A percentile compares a stretch with the other conserved stretches of the same genome.
Evolutionary conservation across 2,329 filamentous ascomycete genomes (phyloP).

Genomic region (Colletotrichum limetticola): DNA sequence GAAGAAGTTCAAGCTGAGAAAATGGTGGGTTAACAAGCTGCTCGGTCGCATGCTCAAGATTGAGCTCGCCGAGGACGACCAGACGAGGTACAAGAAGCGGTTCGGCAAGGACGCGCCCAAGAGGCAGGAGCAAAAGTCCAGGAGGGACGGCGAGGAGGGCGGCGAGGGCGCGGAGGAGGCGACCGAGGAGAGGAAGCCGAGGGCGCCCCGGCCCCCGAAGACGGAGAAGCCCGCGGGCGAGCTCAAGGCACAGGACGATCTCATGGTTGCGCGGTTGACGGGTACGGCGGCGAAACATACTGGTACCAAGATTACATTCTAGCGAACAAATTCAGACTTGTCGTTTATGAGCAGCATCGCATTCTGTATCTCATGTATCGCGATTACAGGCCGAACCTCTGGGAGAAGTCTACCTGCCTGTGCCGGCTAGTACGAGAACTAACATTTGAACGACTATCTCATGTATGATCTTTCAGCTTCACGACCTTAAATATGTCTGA

Average conservation of each 20-base stretch:
- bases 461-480: background rate
- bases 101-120: constrained; percentile 78
- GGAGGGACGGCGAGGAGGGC: background rate
- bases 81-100: constrained; percentile 91
- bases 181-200: constrained; percentile 36
- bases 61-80: constrained; percentile 93
- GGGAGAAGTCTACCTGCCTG: background rate
- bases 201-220: constrained; percentile 26
- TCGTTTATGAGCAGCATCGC: background rate
- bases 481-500: background rate
- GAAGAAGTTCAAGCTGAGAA: constrained; percentile 68
- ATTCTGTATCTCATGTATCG: background rate
- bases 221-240: constrained; percentile 45
- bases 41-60: constrained; percentile 84
- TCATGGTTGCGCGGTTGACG: constrained; percentile 72
- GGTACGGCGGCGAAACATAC: constrained; percentile 81
- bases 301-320: constrained; percentile 86
- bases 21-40: constrained; percentile 89
- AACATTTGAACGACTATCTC: background rate
- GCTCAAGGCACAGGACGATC: constrained; percentile 57
- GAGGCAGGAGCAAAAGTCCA: constrained; percentile 41
- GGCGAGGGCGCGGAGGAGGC: constrained; percentile 37
- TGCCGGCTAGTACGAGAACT: background rate
- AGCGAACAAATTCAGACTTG: constrained; percentile 37
- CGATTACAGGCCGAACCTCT: background rate